Percentiles rank a stretch among this genome's conserved stretches.
Conservation (phyloP, 768 basidiomycete genomes). For the Chalciporus sphaerocephalus region DNA sequence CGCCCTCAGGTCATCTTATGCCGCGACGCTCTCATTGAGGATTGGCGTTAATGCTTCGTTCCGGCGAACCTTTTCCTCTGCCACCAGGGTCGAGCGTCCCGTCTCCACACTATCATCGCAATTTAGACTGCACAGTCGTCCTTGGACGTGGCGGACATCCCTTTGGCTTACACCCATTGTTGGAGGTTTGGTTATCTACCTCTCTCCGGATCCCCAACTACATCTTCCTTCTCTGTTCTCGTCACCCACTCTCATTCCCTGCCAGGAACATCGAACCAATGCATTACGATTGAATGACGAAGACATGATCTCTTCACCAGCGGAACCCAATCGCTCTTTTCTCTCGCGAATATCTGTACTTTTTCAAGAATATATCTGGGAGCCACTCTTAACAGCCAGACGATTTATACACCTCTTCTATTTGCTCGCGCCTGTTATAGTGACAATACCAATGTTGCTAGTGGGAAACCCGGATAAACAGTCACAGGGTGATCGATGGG, state of each 20-base stretch:
- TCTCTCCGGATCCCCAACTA: conserved; percentile 40
- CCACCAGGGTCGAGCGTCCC: conserved; percentile 5
- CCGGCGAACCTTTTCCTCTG: conserved; percentile 26
- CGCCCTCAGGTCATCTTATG: conserved; percentile 23
- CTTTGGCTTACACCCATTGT: conserved; percentile 55
- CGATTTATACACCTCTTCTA: conserved; percentile 80
- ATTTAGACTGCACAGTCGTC: conserved; percentile 24
- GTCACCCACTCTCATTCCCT: conserved; percentile 47
- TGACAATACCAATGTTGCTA: conserved; percentile 80
- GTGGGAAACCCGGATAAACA: conserved; percentile 52
- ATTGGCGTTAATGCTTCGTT: neutral
- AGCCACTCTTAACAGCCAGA: conserved; percentile 77
- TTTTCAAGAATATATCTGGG: conserved; percentile 62
- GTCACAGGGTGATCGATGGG: conserved; percentile 78
- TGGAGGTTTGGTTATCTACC: conserved; percentile 51
- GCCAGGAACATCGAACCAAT: conserved; percentile 17
- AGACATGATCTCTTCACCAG: conserved; percentile 59
- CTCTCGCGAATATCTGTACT: conserved; percentile 41
- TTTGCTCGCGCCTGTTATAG: conserved; percentile 84
- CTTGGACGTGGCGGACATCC: conserved; percentile 25
- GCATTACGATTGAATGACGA: conserved; percentile 20
- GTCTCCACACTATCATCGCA: conserved; percentile 10
- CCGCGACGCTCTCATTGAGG: conserved; percentile 10
- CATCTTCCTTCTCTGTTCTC: conserved; percentile 47
- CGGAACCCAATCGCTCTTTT: conserved; percentile 53